These are phyloP conservation scores for Psophocarpus tetragonolobus DNA, from an alignment of 306 rosid genomes.

Conservation along the genomic window DNA sequence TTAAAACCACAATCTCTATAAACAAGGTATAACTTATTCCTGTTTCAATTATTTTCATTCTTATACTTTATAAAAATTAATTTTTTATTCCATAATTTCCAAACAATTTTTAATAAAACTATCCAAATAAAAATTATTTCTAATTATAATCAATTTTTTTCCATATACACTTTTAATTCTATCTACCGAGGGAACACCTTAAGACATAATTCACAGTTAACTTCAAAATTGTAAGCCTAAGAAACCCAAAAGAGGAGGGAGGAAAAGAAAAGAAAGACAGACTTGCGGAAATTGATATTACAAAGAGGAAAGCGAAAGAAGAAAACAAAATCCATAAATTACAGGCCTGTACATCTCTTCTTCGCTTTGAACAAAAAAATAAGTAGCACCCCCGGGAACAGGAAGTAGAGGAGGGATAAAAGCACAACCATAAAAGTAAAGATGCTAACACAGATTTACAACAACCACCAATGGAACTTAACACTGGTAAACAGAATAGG, in stretches of 20 bases:
- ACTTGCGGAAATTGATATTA: constrained; percentile 43
- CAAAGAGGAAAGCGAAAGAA: constrained; percentile 37
- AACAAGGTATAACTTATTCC: no score
- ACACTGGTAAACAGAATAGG: constrained; percentile 92
- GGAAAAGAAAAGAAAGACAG: not conserved
- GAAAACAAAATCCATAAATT: constrained; percentile 72
- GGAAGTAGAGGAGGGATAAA: constrained; percentile 17
- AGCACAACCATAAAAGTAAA: constrained; percentile 35
- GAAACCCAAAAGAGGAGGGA: not conserved
- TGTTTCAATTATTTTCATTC: no score
- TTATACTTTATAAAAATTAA: no score
- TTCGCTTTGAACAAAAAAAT: constrained; percentile 50
- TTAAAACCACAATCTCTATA: no score
- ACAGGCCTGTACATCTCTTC: constrained; percentile 80
- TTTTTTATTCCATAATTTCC: no score
- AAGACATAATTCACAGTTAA: constrained; percentile 13
- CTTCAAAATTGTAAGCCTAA: constrained; percentile 14
- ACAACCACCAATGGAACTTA: constrained; percentile 36
- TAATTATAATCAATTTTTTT: no score
- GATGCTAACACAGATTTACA: constrained; percentile 67
- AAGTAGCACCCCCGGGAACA: constrained; percentile 40
- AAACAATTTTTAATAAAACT: no score
- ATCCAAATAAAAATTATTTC: no score
- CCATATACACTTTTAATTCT: no score
- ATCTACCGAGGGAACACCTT: not conserved